Evolutionary conservation across 1,284 basidiomycete species (phyloP), one percentile per base, ranked within the genome.

Genomic region (Dichomitus squalens): DNA sequence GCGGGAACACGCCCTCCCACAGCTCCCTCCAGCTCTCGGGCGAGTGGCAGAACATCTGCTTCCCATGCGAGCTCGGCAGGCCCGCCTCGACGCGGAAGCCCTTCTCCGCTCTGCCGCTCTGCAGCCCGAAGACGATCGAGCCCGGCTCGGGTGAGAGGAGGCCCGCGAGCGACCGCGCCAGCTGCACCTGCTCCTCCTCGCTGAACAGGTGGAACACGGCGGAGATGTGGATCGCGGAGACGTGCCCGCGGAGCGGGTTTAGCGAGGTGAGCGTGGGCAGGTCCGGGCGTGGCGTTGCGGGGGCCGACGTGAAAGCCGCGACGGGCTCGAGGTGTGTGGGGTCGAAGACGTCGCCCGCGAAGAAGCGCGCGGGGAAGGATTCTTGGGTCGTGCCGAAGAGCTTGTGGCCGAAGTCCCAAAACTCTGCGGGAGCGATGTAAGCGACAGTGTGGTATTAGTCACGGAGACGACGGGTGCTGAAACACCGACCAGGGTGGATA

Each of bases 171-270:
- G 63, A 69, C 11, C 64, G 65, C 7, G 76, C 80, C 11, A 80
- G 69, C 25, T 72, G 49, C 16, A 66, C 49, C 64, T 82, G 79
- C 23, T 71, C 53, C 14, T 73, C 73, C 61, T 79, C 72, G 38
- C 69, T 58, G 66, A 82, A 82, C 9, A 82, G 71, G 61, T 82
- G 80, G 65, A 82, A 82, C 61, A 82, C 74, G 0, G 75, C 68
- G 7, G 76, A 76, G 6, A 75, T 71, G 61, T 80, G 76, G 35
- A 82, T 77, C 7, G 72, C 76, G 7, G 77, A 75, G 35, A 79
- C 64, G 58, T 75, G 72, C 6, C 77, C 75, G 36, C 73, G 75
- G 3, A 82, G 72, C 3, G 74, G 73, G 21, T 68, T 78, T 23
- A 81, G 69, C 7, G 70, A 72, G 1, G 64, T 73, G 21, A 80